Evolutionary conservation across 2,329 filamentous ascomycete genomes (phyloP).

Genomic region (Xylaria sp.): DNA sequence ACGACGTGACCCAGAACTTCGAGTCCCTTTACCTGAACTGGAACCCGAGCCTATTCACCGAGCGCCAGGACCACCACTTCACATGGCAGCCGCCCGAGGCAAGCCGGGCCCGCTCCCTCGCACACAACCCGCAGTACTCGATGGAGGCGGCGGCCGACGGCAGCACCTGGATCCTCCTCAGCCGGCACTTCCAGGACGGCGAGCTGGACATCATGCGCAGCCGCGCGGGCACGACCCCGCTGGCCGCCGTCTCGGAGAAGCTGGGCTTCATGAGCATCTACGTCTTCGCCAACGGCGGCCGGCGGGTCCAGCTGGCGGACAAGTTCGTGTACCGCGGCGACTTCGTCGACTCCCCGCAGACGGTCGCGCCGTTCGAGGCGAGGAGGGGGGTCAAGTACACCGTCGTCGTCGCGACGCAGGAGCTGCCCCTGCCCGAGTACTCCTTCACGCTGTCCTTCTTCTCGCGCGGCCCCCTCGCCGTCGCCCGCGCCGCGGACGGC

Average conservation of each 20-base stretch:
- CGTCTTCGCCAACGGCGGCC: slow-evolving; percentile 72
- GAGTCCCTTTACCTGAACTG: slow-evolving; percentile 97
- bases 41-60: slow-evolving; percentile 82
- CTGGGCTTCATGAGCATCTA: slow-evolving; percentile 88
- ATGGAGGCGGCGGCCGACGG: slow-evolving; percentile 61
- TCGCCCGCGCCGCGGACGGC: slow-evolving; percentile 63
- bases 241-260: slow-evolving; percentile 52
- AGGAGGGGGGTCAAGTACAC: slow-evolving; percentile 49
- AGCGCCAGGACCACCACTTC: slow-evolving; percentile 89
- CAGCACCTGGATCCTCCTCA: slow-evolving; percentile 81
- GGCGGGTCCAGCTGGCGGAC: slow-evolving; percentile 74
- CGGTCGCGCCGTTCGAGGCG: slow-evolving; percentile 73
- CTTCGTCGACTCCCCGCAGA: slow-evolving; percentile 95
- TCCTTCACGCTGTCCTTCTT: slow-evolving; percentile 88
- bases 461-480: slow-evolving; percentile 62
- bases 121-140: slow-evolving; percentile 73
- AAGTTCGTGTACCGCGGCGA: slow-evolving; percentile 72
- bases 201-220: slow-evolving; percentile 60
- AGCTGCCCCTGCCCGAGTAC: slow-evolving; percentile 72
- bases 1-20: slow-evolving; percentile 87
- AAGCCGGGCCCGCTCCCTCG: slow-evolving; percentile 57
- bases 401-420: slow-evolving; percentile 76
- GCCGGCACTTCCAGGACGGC: slow-evolving; percentile 78
- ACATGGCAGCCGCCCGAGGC: slow-evolving; percentile 67
- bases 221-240: slow-evolving; percentile 36